A percentile compares a stretch with the other conserved stretches of the same genome.
Evolutionary conservation across 2,329 filamentous ascomycete genomes (phyloP).

Genomic region (Pestalotiopsis sp.): DNA sequence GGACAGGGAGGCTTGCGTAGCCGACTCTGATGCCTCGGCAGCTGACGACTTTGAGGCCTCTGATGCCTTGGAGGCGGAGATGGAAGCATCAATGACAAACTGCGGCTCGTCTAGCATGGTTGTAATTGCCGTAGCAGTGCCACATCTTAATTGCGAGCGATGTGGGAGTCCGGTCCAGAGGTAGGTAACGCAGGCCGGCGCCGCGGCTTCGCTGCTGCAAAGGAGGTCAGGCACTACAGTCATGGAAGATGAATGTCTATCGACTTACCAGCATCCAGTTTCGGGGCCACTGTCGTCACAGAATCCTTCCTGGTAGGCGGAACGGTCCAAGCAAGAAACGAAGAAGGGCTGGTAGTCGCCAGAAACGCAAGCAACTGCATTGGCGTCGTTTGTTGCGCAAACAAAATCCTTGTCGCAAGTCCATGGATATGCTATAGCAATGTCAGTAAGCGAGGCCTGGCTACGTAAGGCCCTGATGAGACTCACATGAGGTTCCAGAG

Average conservation of each 20-base stretch:
- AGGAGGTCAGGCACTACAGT: neutral
- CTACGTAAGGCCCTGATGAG: no score
- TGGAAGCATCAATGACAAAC: constrained; percentile 33
- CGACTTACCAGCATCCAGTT: constrained; percentile 41
- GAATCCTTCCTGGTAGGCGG: constrained; percentile 29
- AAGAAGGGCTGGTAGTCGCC: constrained; percentile 32
- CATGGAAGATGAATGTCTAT: neutral
- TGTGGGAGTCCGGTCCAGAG: constrained; percentile 37
- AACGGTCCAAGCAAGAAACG: constrained; percentile 37
- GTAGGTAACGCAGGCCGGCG: constrained; percentile 38
- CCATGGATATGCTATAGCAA: constrained; percentile 23
- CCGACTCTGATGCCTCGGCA: constrained; percentile 6
- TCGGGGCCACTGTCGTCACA: constrained; percentile 29
- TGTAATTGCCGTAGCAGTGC: constrained; percentile 27
- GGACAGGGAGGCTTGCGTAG: neutral
- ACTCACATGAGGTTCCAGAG: constrained; percentile 30
- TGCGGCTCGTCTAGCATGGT: constrained; percentile 38
- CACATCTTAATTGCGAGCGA: constrained; percentile 40
- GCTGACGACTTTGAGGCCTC: neutral
- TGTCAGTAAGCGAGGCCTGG: neutral
- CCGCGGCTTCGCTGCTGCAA: constrained; percentile 17
- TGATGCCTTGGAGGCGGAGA: constrained; percentile 20
- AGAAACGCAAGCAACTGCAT: constrained; percentile 39
- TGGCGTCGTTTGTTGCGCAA: constrained; percentile 34
- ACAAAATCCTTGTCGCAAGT: constrained; percentile 23